Base-by-base conservation (phyloP, 371 early-diverging fungal genomes). In the Funneliformis caledonium region DNA sequence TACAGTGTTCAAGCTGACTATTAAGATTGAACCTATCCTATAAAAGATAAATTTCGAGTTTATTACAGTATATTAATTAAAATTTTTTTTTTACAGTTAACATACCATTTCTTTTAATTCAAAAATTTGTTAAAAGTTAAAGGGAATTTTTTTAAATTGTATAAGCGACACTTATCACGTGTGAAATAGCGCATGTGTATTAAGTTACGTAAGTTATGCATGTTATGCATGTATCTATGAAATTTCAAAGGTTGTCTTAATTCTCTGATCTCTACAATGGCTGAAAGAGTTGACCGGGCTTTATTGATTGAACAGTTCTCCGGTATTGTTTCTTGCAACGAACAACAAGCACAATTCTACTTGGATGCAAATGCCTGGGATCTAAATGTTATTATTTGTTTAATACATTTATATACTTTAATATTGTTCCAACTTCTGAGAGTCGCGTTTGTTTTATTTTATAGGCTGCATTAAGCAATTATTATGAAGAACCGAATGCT, bases 1-100 rank as follows among this genome's bases (percentile, higher is more conserved):
- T 87, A 92, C 92, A 88, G 84, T 95, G 94, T 82, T 94, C 94
- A 65, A 95, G 89, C 81, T 95, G 95, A 85, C 93, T 93, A 85
- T 94, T 95, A 77, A 94, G 87, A 81, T 93, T 93, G 81, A 91
- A 87, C 14, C 92, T 89, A 87, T 93, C 92, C 92, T 93, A 45
- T 19, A 42, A 67, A 70, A 16, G 1, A 2, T 2, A 70, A n/a
- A 70, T 12, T 37, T 43, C 45, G 8, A 47, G 7, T 70, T 42
- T 33, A 11, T 43, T 52, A 52, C 19, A 19, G 52, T 16, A 16
- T 52, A 52, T 52, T 16, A 19, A 52, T 52, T 16, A 52, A 16
- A 16, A 12, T 52, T 16, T 16, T 6, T 52, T 52, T 52, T 52
- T 52, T 16, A 52, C 19, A 19, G 19, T 14, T 16, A 5, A 52